These are phyloP conservation scores for Chaetomiaceae sp. DNA, from an alignment of 2,329 filamentous ascomycete genomes.

Conservation along the genomic window DNA sequence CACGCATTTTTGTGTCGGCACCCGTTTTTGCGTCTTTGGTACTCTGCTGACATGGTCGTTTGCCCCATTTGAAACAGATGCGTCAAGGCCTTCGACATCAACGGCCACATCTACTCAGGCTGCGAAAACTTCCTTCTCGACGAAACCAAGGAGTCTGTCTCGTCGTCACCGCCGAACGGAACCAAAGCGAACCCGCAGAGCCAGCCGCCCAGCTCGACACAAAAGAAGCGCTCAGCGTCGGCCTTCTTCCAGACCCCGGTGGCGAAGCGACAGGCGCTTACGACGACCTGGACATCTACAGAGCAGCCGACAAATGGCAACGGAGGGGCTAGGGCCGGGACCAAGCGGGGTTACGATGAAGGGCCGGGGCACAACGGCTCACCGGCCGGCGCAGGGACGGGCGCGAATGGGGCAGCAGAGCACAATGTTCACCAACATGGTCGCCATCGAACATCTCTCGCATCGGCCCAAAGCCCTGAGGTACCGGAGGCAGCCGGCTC, in stretches of 20 bases:
- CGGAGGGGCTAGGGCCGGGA: constrained; percentile 29
- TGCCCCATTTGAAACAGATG: constrained; percentile 76
- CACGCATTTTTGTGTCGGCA: too few species aligned
- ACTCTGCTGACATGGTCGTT: constrained; percentile 52
- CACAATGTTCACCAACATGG: too few species aligned
- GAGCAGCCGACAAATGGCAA: constrained; percentile 6
- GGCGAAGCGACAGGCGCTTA: constrained; percentile 46
- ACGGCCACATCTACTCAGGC: constrained; percentile 80
- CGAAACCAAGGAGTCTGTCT: constrained; percentile 11
- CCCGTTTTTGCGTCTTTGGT: too few species aligned
- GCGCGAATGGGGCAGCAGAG: constrained; percentile 12
- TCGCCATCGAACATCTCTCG: too few species aligned
- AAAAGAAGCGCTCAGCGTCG: constrained; percentile 52
- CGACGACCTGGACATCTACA: constrained; percentile 26
- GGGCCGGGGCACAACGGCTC: constrained; percentile 38
- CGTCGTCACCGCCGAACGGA: constrained; percentile 29
- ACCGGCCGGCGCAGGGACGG: constrained; percentile 19
- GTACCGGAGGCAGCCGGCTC: too few species aligned
- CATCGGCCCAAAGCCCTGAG: too few species aligned
- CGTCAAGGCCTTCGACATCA: constrained; percentile 71
- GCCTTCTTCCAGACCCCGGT: constrained; percentile 58
- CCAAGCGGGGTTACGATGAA: constrained; percentile 50
- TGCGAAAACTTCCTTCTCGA: constrained; percentile 65
- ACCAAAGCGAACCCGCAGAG: too few species aligned
- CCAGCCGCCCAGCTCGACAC: constrained; percentile 34